These are phyloP conservation scores for Penicillium carneum DNA, from an alignment of 2,329 filamentous ascomycete species.

Conservation along the genomic window DNA sequence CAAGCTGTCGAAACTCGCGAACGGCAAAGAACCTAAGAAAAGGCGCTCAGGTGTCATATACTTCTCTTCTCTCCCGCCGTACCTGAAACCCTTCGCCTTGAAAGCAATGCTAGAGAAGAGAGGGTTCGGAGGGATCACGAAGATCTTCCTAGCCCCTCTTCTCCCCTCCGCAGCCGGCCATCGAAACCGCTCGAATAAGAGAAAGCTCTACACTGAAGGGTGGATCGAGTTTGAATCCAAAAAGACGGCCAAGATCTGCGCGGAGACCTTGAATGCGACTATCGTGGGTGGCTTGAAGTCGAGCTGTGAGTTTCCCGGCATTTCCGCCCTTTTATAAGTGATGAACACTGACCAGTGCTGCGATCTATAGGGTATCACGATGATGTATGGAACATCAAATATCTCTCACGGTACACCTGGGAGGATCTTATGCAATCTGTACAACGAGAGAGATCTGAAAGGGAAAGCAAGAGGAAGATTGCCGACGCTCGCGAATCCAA, in stretches of 20 bases:
- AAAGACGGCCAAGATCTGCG: constrained; percentile 51
- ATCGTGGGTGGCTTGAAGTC: constrained; percentile 55
- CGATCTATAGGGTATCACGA: constrained; percentile 47
- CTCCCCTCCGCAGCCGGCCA: constrained; percentile 36
- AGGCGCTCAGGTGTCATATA: constrained; percentile 55
- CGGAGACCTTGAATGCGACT: constrained; percentile 55
- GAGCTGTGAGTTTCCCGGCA: constrained; percentile 39
- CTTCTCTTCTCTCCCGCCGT: constrained; percentile 56
- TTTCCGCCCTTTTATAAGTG: neutral
- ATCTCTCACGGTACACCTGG: constrained; percentile 54
- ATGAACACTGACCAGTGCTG: neutral
- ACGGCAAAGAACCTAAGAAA: constrained; percentile 29
- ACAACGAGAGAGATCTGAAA: constrained; percentile 52
- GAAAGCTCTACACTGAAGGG: constrained; percentile 55
- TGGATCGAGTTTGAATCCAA: constrained; percentile 59
- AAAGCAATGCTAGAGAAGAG: constrained; percentile 52
- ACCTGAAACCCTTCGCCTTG: constrained; percentile 57
- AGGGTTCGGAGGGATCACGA: constrained; percentile 53
- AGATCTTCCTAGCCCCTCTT: constrained; percentile 54
- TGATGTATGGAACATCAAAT: constrained; percentile 58
- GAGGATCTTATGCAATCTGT: constrained; percentile 56
- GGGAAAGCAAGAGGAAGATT: constrained; percentile 51
- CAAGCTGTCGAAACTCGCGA: constrained; percentile 21
- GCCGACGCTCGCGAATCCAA: constrained; percentile 52
- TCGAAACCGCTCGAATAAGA: constrained; percentile 47